phyloP scores from a whole-genome alignment of 495 filamentous ascomycete species.

The Penicillium taxi region DNA sequence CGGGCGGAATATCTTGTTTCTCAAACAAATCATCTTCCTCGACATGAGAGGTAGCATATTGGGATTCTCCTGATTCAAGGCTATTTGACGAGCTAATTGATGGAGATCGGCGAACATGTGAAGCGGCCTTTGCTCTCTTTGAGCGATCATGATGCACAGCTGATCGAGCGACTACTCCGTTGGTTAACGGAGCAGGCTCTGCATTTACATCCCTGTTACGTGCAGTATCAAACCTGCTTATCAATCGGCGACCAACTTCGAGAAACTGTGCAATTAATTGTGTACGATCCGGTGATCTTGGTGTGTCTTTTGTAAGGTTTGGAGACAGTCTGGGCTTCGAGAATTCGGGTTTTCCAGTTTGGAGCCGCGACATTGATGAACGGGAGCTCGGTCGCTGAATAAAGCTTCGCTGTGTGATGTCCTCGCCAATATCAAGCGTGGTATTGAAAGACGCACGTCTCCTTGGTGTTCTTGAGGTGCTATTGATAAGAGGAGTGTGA shows the following conservation, averaged over 20 bases:
- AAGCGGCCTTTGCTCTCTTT: slow-evolving; percentile 22
- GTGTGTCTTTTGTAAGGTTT: slow-evolving; percentile 8
- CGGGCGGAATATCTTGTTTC: slow-evolving; percentile 23
- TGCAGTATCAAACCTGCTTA: slow-evolving; percentile 26
- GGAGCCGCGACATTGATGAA: slow-evolving; percentile 41
- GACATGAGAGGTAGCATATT: slow-evolving; percentile 19
- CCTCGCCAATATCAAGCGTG: slow-evolving; percentile 47
- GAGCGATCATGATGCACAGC: slow-evolving; percentile 34
- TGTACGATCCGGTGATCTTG: slow-evolving; percentile 35
- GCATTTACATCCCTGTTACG: slow-evolving; percentile 17
- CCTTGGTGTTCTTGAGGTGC: slow-evolving; percentile 24
- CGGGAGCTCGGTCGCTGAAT: slow-evolving; percentile 37
- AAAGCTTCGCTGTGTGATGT: slow-evolving; percentile 34
- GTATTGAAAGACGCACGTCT: slow-evolving; percentile 52
- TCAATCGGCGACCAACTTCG: slow-evolving; percentile 36
- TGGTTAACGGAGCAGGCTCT: slow-evolving; percentile 15
- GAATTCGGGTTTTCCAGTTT: slow-evolving; percentile 32
- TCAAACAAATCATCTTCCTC: slow-evolving; percentile 22
- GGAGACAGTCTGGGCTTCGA: slow-evolving; percentile 24
- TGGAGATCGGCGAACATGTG: slow-evolving; percentile 11
- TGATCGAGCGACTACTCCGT: slow-evolving; percentile 24
- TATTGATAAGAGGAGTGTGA: slow-evolving; percentile 14
- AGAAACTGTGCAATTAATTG: slow-evolving; percentile 39
- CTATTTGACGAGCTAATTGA: slow-evolving; percentile 21
- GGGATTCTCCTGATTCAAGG: slow-evolving; percentile 18